Base-by-base conservation (phyloP, 495 filamentous ascomycete genomes). In the Aspergillus nanangensis region DNA sequence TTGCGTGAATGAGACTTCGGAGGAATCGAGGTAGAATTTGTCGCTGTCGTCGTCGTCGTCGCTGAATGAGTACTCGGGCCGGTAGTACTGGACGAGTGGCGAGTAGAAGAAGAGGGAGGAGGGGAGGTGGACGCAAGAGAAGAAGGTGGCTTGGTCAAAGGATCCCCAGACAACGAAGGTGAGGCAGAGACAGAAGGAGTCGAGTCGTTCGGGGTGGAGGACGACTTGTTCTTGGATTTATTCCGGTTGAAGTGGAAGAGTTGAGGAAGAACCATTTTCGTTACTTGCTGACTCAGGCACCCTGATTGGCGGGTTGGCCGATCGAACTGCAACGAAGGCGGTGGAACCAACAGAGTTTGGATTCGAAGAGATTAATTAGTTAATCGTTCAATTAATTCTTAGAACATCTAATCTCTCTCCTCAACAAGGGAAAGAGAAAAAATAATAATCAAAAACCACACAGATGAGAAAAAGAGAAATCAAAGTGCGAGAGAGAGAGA, bases 311-410 rank as follows among this genome's bases (percentile, higher is more conserved):
- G 11, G 47, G 49, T n/a, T 37, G 13, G 40, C 22, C 8, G 25
- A 58, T 74, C 67, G 70, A 74, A 74, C 56, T 52, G 47, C 61
- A 58, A 61, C 67, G 70, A 74, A 74, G 63, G 69, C 67, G 70
- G 69, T 72, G 63, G 70, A 74, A 69, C n/a, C n/a, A 14, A 23
- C 37, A 39, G 37, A 39, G 37, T 39, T 39, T 39, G 27, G n/a
- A 8, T 31, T 31, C 8, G n/a, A 8, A 8, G 37, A 39, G 22
- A 39, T 39, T 22, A 39, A n/a, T 39, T 39, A n/a, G n/a, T n/a
- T n/a, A n/a, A n/a, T n/a, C n/a, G n/a, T n/a, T n/a, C n/a, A n/a
- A n/a, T n/a, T n/a, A n/a, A n/a, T n/a, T n/a, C n/a, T n/a, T n/a
- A 11, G 25, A 29, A 11, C 11, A 29, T 29, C 7, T 29, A 11